These are phyloP conservation scores for Fusarium sambucinum DNA, from an alignment of 2,329 filamentous ascomycete species.

Conservation along the genomic window DNA sequence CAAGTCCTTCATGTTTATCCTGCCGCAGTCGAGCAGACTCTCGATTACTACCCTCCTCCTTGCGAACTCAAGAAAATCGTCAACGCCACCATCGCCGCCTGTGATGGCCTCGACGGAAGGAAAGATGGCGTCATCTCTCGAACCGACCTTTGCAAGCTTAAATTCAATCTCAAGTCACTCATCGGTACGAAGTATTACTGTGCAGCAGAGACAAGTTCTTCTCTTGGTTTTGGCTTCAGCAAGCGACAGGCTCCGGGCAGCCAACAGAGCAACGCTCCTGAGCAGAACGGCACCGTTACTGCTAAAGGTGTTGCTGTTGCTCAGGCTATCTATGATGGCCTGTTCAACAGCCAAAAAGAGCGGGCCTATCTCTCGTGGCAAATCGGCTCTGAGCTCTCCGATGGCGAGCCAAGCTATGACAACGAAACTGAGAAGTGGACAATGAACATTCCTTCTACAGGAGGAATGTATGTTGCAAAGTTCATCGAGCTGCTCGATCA, in stretches of 20 bases:
- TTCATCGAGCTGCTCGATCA: slow-evolving; percentile 2
- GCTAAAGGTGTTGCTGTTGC: neutral
- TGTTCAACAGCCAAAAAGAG: neutral
- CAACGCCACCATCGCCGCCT: slow-evolving; percentile 28
- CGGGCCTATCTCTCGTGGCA: slow-evolving; percentile 12
- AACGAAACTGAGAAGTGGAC: slow-evolving; percentile 4
- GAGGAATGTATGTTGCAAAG: slow-evolving; percentile 13
- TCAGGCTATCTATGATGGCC: neutral
- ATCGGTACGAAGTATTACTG: slow-evolving; percentile 1
- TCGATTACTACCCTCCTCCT: neutral
- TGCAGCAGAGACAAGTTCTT: slow-evolving; percentile 9
- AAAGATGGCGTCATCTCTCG: slow-evolving; percentile 8
- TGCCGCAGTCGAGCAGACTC: slow-evolving; percentile 1
- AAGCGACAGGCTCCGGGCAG: slow-evolving; percentile 6
- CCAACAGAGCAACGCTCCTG: neutral
- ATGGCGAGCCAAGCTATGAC: slow-evolving; percentile 2
- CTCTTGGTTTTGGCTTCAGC: slow-evolving; percentile 12
- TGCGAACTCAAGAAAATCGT: slow-evolving; percentile 16
- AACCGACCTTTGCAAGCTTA: slow-evolving; percentile 15
- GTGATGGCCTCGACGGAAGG: slow-evolving; percentile 14
- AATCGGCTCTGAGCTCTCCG: neutral
- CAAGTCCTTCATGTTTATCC: slow-evolving; percentile 11
- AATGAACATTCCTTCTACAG: slow-evolving; percentile 3
- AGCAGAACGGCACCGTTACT: slow-evolving; percentile 4
- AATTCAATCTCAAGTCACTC: slow-evolving; percentile 9